Percentiles rank a stretch among this genome's conserved stretches.
Conservation (phyloP, 139 green algal genomes). For the Chlamydomonas incerta region DNA sequence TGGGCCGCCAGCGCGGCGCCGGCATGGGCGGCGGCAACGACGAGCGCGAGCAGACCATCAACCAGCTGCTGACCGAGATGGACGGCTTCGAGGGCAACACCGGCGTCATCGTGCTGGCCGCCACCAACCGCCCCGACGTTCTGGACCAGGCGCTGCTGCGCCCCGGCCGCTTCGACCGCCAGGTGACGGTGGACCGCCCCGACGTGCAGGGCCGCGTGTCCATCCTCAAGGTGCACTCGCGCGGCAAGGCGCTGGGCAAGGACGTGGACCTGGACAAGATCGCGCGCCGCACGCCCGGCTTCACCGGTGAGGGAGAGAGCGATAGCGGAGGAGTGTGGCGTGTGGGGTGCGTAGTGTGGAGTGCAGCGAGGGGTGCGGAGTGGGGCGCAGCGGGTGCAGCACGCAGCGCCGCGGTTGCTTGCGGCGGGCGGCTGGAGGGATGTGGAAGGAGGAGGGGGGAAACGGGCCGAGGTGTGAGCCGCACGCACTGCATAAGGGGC, state of each 20-base stretch:
- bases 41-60: conserved; percentile 94
- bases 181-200: conserved; percentile 94
- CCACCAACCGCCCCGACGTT: conserved; percentile 98
- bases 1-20: conserved; percentile 94
- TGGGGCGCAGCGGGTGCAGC: too few relatives aligned
- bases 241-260: conserved; percentile 96
- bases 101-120: conserved; percentile 97
- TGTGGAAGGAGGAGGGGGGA: too few relatives aligned
- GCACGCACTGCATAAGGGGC: too few relatives aligned
- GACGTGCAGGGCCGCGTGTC: conserved; percentile 91
- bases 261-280: conserved; percentile 97
- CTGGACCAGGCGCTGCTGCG: conserved; percentile 97
- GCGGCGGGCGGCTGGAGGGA: too few relatives aligned
- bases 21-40: conserved; percentile 97
- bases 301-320: conserved; percentile 80
- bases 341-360: too few relatives aligned
- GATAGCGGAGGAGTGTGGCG: too few relatives aligned
- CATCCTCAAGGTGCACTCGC: conserved; percentile 93
- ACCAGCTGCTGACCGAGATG: conserved; percentile 93
- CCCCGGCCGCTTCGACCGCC: conserved; percentile 97
- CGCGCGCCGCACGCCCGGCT: conserved; percentile 94
- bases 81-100: conserved; percentile 98
- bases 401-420: too few relatives aligned
- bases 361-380: too few relatives aligned
- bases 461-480: too few relatives aligned